A percentile compares a stretch with the other conserved stretches of the same genome.
phyloP scores from a whole-genome alignment of 345 rosid genomes.

The Ceriops decandra region DNA sequence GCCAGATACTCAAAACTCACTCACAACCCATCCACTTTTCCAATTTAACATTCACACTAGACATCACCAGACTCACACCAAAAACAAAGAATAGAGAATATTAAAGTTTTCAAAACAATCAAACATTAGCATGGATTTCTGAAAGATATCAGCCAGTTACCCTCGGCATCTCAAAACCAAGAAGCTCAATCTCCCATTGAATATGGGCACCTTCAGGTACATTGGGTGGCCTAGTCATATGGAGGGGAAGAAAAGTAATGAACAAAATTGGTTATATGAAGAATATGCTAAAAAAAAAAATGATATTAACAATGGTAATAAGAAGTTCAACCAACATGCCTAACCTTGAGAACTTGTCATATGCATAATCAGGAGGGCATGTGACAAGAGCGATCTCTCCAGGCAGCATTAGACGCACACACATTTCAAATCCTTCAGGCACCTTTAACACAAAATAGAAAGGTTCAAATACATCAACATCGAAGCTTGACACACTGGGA shows the following conservation, averaged over 20 bases:
- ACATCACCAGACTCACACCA: neutral
- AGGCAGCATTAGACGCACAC: slow-evolving; percentile 91
- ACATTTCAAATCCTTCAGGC: slow-evolving; percentile 98
- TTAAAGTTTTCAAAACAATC: neutral
- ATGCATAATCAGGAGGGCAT: slow-evolving; percentile 97
- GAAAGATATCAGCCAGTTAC: slow-evolving; percentile 35
- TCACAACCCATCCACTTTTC: neutral
- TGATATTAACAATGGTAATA: neutral
- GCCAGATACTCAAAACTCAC: slow-evolving; percentile 1
- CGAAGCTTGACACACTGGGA: neutral
- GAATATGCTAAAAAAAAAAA: neutral
- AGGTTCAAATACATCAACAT: neutral
- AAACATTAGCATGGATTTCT: neutral
- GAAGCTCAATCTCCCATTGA: slow-evolving; percentile 96
- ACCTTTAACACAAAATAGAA: slow-evolving; percentile 40
- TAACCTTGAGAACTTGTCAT: slow-evolving; percentile 85
- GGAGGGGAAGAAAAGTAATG: neutral
- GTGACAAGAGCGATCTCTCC: slow-evolving; percentile 90
- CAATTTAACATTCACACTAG: too few species aligned
- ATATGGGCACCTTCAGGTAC: slow-evolving; percentile 89
- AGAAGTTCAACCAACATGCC: neutral
- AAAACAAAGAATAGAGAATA: neutral
- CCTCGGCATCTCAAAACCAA: slow-evolving; percentile 89
- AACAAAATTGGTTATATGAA: slow-evolving; percentile 2
- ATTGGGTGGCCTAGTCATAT: slow-evolving; percentile 57